Conservation (phyloP, 768 basidiomycete species). For the Boletus reticuloceps region DNA sequence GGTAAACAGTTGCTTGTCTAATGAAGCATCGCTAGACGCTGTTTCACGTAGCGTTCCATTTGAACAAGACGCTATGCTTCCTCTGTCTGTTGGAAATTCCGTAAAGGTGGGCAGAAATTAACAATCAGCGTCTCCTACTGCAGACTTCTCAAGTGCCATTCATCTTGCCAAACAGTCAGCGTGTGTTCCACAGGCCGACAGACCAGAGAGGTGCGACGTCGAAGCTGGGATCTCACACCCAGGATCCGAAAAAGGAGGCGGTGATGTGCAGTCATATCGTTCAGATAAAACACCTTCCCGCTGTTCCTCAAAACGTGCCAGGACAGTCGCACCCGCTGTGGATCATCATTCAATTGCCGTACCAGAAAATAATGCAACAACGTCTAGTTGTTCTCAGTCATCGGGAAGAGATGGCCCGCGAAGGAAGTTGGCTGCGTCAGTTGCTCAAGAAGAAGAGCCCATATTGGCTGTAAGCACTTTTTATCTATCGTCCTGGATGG, state of each 20-base stretch:
- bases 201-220: background rate
- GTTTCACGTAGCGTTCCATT: background rate
- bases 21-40: background rate
- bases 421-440: background rate
- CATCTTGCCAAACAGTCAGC: background rate
- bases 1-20: background rate
- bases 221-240: background rate
- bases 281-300: background rate
- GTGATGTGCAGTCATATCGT: background rate
- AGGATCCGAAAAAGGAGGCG: background rate
- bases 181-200: no score
- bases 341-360: background rate
- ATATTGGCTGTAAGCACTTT: slow-evolving; percentile 4
- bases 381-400: background rate
- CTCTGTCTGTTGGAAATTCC: background rate
- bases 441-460: background rate
- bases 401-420: background rate
- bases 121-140: background rate
- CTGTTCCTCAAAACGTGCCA: slow-evolving; percentile 4
- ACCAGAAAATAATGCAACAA: background rate
- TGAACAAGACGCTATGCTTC: background rate
- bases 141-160: background rate
- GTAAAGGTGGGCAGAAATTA: background rate
- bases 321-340: background rate
- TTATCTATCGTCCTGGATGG: background rate